Percentiles rank a stretch among this genome's conserved stretches.
phyloP scores from a whole-genome alignment of 495 filamentous ascomycete species.

The Lichina pygmaea region DNA sequence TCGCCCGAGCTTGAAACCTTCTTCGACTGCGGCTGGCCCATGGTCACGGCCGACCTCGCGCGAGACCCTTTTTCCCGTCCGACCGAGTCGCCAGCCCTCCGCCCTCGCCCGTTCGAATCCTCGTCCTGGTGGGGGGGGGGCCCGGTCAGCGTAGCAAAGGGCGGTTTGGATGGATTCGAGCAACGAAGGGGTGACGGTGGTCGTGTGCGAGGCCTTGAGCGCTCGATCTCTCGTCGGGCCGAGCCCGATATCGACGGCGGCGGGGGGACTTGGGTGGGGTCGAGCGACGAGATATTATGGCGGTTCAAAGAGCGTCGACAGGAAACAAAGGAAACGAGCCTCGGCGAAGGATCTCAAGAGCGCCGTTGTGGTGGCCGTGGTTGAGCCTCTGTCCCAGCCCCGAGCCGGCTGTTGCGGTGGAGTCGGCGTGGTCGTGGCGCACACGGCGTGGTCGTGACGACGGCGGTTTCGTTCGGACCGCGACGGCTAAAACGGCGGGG shows the following conservation, averaged over 20 bases:
- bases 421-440: no score
- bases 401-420: no score
- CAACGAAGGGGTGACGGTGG: no score
- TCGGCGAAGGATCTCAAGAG: conserved; percentile 12
- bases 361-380: background rate
- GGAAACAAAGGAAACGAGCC: conserved; percentile 23
- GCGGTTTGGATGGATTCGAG: no score
- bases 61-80: background rate
- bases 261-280: background rate
- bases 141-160: no score
- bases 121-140: no score
- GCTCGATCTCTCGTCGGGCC: background rate
- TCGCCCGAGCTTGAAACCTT: conserved; percentile 14
- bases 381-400: no score
- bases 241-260: background rate
- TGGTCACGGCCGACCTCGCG: background rate
- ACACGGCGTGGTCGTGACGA: no score
- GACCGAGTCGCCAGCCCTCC: background rate
- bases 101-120: no score
- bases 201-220: no score
- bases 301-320: conserved; percentile 26
- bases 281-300: conserved; percentile 16
- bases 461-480: no score
- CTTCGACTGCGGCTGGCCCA: conserved; percentile 9
- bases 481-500: no score